Conservation (phyloP, 345 rosid genomes). For the Arabidopsis thaliana region DNA sequence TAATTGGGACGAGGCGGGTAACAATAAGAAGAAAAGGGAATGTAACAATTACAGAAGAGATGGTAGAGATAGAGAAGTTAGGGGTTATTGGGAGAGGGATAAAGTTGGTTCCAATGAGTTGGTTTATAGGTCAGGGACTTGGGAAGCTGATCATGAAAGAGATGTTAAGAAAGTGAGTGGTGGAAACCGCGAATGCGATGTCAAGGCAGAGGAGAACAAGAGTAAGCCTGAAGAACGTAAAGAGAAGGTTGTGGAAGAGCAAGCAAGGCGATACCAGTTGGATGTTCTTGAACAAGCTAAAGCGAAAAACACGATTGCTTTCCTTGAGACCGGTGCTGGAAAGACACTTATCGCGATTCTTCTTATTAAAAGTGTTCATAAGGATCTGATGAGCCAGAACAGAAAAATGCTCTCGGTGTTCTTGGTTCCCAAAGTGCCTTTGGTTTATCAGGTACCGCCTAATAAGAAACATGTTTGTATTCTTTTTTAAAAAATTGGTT, state of each 20-base stretch:
- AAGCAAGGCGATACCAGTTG: conserved; percentile 89
- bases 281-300: conserved; percentile 98
- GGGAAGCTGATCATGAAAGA: conserved; percentile 74
- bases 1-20: conserved; percentile 65
- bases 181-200: conserved; percentile 52
- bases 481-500: not conserved
- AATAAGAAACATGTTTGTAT: not conserved
- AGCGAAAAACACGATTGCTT: conserved; percentile 89
- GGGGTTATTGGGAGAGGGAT: conserved; percentile 98
- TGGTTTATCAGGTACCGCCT: conserved; percentile 81
- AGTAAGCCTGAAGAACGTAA: conserved; percentile 62
- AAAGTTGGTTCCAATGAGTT: conserved; percentile 68
- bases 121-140: conserved; percentile 74
- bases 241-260: conserved; percentile 81
- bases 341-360: conserved; percentile 97
- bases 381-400: conserved; percentile 63
- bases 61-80: conserved; percentile 67
- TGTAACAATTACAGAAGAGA: conserved; percentile 56
- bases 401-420: conserved; percentile 89
- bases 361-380: conserved; percentile 73
- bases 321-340: conserved; percentile 98
- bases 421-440: conserved; percentile 97
- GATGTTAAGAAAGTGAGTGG: conserved; percentile 57
- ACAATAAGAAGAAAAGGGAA: conserved; percentile 66
- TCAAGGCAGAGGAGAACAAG: conserved; percentile 45